Conservation (phyloP, 2,329 filamentous ascomycete species). For the Leptographium wingfieldii region DNA sequence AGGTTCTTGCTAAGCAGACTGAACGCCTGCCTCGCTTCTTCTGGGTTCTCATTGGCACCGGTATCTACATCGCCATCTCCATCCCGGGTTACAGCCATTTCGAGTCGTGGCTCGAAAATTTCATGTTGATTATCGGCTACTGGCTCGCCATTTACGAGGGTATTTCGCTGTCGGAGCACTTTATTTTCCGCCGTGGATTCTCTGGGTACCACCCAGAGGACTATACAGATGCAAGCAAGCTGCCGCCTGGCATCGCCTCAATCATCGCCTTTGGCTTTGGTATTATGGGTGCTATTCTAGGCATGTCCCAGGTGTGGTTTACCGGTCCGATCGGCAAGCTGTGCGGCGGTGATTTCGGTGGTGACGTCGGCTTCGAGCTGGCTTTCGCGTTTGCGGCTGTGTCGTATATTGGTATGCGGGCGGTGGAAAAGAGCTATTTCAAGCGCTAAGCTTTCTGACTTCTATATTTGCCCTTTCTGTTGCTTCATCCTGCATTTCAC, state of each 20-base stretch:
- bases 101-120: conserved; percentile 24
- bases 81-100: conserved; percentile 27
- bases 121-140: conserved; percentile 26
- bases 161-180: conserved; percentile 21
- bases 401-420: conserved; percentile 37
- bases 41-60: conserved; percentile 45
- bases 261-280: conserved; percentile 17
- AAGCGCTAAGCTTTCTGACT: conserved; percentile 14
- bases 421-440: conserved; percentile 27
- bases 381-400: conserved; percentile 32
- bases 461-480: not conserved
- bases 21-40: conserved; percentile 41
- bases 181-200: conserved; percentile 31
- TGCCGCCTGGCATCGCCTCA: conserved; percentile 22
- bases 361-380: conserved; percentile 53
- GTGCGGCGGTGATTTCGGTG: conserved; percentile 28
- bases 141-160: conserved; percentile 34
- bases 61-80: conserved; percentile 45
- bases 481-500: not conserved
- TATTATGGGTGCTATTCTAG: conserved; percentile 39
- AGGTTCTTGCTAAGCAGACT: conserved; percentile 41
- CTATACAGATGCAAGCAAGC: conserved; percentile 30
- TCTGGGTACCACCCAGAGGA: conserved; percentile 30
- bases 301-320: conserved; percentile 50
- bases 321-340: conserved; percentile 45